phyloP scores from a whole-genome alignment of 305 asterid genomes.

The Fraxinus platypoda region DNA sequence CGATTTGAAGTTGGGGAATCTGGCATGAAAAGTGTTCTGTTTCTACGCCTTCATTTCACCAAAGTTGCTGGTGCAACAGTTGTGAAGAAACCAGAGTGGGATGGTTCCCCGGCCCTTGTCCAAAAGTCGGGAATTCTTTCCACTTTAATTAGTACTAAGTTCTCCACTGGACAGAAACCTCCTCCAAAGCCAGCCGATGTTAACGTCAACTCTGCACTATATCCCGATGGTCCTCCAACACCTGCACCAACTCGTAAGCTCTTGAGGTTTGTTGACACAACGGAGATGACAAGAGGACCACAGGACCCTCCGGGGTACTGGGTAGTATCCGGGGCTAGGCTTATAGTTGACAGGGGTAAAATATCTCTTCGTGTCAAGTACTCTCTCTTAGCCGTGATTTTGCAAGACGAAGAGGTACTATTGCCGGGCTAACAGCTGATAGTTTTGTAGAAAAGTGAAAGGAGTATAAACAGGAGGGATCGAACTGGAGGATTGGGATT shows the following conservation, averaged over 20 bases:
- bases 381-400: conserved; percentile 54
- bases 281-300: conserved; percentile 77
- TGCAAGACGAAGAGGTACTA: conserved; percentile 50
- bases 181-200: conserved; percentile 65
- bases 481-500: not conserved
- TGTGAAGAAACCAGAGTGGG: conserved; percentile 71
- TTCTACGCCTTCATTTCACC: conserved; percentile 53
- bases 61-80: conserved; percentile 50
- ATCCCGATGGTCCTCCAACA: conserved; percentile 76
- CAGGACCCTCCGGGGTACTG: conserved; percentile 78
- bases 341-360: conserved; percentile 62
- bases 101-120: conserved; percentile 53
- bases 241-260: conserved; percentile 60
- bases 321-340: conserved; percentile 81
- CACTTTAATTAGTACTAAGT: conserved; percentile 48
- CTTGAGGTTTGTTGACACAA: conserved; percentile 63
- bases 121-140: conserved; percentile 76
- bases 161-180: conserved; percentile 55
- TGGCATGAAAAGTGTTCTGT: conserved; percentile 64
- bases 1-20: conserved; percentile 60
- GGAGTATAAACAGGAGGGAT: not conserved
- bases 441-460: not conserved
- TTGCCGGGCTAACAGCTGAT: conserved; percentile 24
- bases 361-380: conserved; percentile 70
- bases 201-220: conserved; percentile 66